Percentiles rank a stretch among this genome's conserved stretches.
phyloP scores from a whole-genome alignment of 2,329 filamentous ascomycete genomes.

The Hirsutella thompsonii region DNA sequence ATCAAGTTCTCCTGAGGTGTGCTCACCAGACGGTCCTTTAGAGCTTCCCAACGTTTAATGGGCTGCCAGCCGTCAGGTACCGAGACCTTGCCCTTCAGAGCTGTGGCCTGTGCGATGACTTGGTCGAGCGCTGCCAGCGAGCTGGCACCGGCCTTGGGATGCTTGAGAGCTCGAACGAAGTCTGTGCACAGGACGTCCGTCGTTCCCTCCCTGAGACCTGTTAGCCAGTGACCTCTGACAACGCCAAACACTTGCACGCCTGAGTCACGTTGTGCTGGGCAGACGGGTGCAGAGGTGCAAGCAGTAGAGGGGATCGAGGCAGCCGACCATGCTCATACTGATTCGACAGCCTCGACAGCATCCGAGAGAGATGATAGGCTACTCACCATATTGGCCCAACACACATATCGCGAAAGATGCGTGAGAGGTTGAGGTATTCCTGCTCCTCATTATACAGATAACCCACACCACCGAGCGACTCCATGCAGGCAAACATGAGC shows the following conservation, averaged over 20 bases:
- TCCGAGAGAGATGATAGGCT: too few species aligned
- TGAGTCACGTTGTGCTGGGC: too few species aligned
- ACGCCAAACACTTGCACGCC: too few species aligned
- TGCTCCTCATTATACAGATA: constrained; percentile 52
- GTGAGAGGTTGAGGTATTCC: constrained; percentile 52
- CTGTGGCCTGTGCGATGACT: constrained; percentile 17
- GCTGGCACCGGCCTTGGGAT: constrained; percentile 22
- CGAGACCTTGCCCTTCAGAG: constrained; percentile 11
- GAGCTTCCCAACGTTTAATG: constrained; percentile 22
- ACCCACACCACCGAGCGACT: constrained; percentile 51
- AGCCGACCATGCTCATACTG: too few species aligned
- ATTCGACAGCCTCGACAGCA: too few species aligned
- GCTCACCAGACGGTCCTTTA: constrained; percentile 23
- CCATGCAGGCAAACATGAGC: constrained; percentile 45
- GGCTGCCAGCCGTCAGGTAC: constrained; percentile 16
- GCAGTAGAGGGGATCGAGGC: too few species aligned
- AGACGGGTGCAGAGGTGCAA: too few species aligned
- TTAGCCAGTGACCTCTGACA: too few species aligned
- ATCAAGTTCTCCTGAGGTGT: constrained; percentile 26
- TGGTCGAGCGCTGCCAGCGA: constrained; percentile 29
- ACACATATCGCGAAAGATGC: constrained; percentile 50
- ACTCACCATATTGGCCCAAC: constrained; percentile 47
- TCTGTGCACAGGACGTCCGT: constrained; percentile 54
- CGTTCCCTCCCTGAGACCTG: constrained; percentile 42
- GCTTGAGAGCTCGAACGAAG: constrained; percentile 32